Evolutionary conservation across 192 early-diverging fungal genomes (phyloP), one percentile per base, ranked within the genome.

Genomic region (Coemansia biformis): DNA sequence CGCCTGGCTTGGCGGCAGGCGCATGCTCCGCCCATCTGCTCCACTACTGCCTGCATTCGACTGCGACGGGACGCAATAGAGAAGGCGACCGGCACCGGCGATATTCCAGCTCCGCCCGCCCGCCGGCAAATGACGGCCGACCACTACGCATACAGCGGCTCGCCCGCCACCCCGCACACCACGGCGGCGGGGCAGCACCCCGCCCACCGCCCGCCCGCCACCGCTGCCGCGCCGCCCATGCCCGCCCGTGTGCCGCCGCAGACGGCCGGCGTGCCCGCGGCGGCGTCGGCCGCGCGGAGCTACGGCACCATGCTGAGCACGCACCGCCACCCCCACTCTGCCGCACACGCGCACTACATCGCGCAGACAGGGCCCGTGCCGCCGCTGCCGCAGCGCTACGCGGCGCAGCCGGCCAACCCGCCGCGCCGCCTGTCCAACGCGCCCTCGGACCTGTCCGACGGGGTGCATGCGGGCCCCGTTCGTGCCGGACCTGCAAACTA

Each of bases 371-470:
- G 38, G 12, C 29, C 29, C 7, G 29, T 30, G 19, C 49, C 33
- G 36, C 41, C 46, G 41, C 47, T 50, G 23, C 49, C 42, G 18
- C 57, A 54, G 28, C 53, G 46, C 19, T 47, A 30, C 15, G 54
- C 45, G 2, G 46, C 29, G 17, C 33, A 38, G 24, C 26, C 24
- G 37, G 46, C 34, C 43, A 56, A 18, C 14, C 23, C 36, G 13
- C 45, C 45, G 30, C 66, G 66, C 49, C 59, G 66, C 23, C 46
- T 62, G 42, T 69, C 66, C 17, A 69, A 62, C 33, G 59, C 66
- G 10, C 59, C 40, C 8, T 69, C 66, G 8, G 66, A 69, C 34
- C 48, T 23, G 14, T 57, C 66, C 2, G 66, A 69, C 18, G 47
- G 59, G 11, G 42, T 43, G 21, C 30, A 55, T 21, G 59, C 47